Base-by-base conservation (phyloP, 2,329 filamentous ascomycete species). In the Pyrenophora teres region DNA sequence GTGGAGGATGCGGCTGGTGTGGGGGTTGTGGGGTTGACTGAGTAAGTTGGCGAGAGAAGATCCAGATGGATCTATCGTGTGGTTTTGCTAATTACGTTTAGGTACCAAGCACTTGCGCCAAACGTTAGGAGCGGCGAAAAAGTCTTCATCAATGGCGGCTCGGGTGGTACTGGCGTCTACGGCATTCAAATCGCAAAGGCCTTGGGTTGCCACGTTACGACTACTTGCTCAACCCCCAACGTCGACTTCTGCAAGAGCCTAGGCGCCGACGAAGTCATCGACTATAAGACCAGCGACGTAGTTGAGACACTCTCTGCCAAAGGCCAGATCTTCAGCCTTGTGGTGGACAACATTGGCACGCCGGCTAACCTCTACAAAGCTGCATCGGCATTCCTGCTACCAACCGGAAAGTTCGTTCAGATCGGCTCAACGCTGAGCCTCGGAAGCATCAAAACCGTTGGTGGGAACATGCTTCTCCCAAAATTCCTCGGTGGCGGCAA, bases 131-230 rank as follows among this genome's bases (percentile, higher is more conserved):
- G 59, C 5, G 75, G 74, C 6, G 77, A 82, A 44, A 80, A 78
- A 59, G 76, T 88, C 6, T 83, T 88, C 62, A 80, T 88, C 67
- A 87, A 88, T 57, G 85, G 84, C 10, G 85, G 84, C 0, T 83
- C 79, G 5, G 86, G 86, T 8, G 86, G 86, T 0, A 80, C 78
- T 0, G 86, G 86, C 0, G 78, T 79, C 0, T 86, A 80, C 50
- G 81, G 77, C 0, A 83, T 88, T 46, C 86, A 88, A 64, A 80
- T 88, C 38, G 85, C 85, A 7, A 87, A 87, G 65, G 74, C 75
- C 0, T 63, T 83, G 3, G 85, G 84, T 0, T 85, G 81, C 58
- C 74, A 81, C 54, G 85, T 89, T 27, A 83, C 80, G 2, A 77
- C 78, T 2, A 80, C 78, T 4, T 88, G 86, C 62, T 87, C 84